Conservation (phyloP, 1,284 basidiomycete genomes). For the Papiliotrema flavescens region DNA sequence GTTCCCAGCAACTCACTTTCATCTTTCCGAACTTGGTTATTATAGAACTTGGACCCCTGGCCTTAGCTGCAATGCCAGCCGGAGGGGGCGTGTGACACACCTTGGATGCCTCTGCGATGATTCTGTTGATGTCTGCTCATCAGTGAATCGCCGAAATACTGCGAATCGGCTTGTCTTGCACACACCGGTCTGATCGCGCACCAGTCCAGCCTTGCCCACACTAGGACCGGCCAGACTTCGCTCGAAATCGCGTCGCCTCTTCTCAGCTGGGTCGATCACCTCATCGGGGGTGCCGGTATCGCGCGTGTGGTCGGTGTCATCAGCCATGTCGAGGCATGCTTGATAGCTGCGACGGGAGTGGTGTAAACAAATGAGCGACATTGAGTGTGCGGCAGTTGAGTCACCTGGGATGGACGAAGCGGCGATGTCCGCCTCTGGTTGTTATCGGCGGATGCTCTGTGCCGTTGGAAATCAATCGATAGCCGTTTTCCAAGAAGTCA, state of each 20-base stretch:
- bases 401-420: too few relatives aligned
- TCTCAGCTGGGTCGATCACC: background rate
- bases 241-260: slow-evolving; percentile 34
- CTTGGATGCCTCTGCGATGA: slow-evolving; percentile 49
- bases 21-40: slow-evolving; percentile 47
- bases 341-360: too few relatives aligned
- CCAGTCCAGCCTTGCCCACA: slow-evolving; percentile 48
- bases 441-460: too few relatives aligned
- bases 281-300: too few relatives aligned
- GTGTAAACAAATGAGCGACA: too few relatives aligned
- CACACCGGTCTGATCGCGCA: slow-evolving; percentile 44
- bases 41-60: slow-evolving; percentile 47
- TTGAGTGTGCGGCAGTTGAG: too few relatives aligned
- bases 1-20: slow-evolving; percentile 4
- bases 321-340: too few relatives aligned
- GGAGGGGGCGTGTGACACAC: slow-evolving; percentile 12
- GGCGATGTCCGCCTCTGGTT: too few relatives aligned
- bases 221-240: slow-evolving; percentile 47
- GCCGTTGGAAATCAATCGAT: too few relatives aligned
- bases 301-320: too few relatives aligned
- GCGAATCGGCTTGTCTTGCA: background rate
- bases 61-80: slow-evolving; percentile 6
- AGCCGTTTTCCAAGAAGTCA: too few relatives aligned
- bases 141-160: background rate
- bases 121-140: slow-evolving; percentile 40